Evolutionary conservation across 2,329 filamentous ascomycete species (phyloP).

Genomic region (Clonostachys rosea): DNA sequence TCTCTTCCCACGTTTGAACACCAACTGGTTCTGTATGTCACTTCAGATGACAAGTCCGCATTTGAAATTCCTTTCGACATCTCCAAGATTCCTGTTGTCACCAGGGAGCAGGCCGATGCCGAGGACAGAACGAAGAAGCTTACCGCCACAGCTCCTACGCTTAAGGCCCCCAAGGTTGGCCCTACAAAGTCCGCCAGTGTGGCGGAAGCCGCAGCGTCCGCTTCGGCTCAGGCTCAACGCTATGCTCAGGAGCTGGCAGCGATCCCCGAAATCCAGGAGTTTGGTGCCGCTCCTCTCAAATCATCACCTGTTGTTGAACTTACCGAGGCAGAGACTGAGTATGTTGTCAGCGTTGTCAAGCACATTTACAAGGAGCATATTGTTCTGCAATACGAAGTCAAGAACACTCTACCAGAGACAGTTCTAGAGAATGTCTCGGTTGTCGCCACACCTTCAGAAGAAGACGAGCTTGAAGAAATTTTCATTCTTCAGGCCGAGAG

Average conservation of each 20-base stretch:
- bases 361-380: slow-evolving; percentile 97
- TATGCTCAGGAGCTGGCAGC: slow-evolving; percentile 83
- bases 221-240: slow-evolving; percentile 77
- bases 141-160: slow-evolving; percentile 82
- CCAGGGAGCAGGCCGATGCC: slow-evolving; percentile 90
- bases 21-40: slow-evolving; percentile 96
- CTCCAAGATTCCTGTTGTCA: slow-evolving; percentile 85
- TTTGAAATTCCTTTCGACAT: slow-evolving; percentile 89
- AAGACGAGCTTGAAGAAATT: slow-evolving; percentile 82
- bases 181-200: slow-evolving; percentile 68
- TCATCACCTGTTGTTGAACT: slow-evolving; percentile 83
- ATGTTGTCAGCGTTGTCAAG: slow-evolving; percentile 90
- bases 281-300: slow-evolving; percentile 80
- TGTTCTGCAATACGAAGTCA: slow-evolving; percentile 94
- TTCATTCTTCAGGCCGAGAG: slow-evolving; percentile 89
- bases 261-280: slow-evolving; percentile 87
- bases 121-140: slow-evolving; percentile 98
- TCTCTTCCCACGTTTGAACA: slow-evolving; percentile 94
- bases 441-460: slow-evolving; percentile 72
- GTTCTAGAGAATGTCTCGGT: slow-evolving; percentile 87
- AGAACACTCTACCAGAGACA: slow-evolving; percentile 91
- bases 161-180: slow-evolving; percentile 85
- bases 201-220: slow-evolving; percentile 71
- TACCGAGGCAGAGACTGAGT: slow-evolving; percentile 96
- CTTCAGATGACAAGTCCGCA: slow-evolving; percentile 79